These are phyloP conservation scores for Gossypium sturtianum DNA, from an alignment of 345 rosid species.

Conservation along the genomic window DNA sequence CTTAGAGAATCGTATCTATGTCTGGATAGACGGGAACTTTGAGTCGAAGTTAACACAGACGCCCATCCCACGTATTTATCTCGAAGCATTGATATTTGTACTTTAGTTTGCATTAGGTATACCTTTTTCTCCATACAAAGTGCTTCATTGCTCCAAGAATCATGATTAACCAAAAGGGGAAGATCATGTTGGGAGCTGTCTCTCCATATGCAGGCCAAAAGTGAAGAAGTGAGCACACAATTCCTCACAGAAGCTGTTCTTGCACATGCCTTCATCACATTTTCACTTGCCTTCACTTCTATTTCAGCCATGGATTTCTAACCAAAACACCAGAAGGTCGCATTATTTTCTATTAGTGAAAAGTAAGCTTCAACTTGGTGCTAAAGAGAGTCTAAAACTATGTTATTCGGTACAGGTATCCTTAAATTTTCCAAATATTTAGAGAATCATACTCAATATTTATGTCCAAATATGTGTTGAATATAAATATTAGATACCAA, in stretches of 20 bases:
- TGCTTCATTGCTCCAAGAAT: constrained; percentile 80
- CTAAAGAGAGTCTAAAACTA: background rate
- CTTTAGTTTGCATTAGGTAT: background rate
- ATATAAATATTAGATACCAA: too few species aligned
- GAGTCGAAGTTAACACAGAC: background rate
- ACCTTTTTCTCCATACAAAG: constrained; percentile 70
- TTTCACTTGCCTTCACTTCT: constrained; percentile 64
- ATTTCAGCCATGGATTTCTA: constrained; percentile 67
- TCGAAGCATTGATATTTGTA: background rate
- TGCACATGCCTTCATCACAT: constrained; percentile 74
- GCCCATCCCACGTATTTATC: background rate
- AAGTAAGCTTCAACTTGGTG: background rate
- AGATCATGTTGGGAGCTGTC: constrained; percentile 23
- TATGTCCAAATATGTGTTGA: background rate
- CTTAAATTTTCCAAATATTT: background rate
- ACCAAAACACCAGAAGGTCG: background rate
- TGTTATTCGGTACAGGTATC: background rate
- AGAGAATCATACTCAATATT: background rate
- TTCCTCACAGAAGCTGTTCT: constrained; percentile 64
- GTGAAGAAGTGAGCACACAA: constrained; percentile 78
- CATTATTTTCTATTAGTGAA: background rate
- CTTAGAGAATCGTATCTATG: too few species aligned
- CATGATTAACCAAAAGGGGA: constrained; percentile 46
- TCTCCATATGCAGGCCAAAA: constrained; percentile 72
- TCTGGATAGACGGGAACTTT: too few species aligned